Percentiles rank a stretch among this genome's conserved stretches.
These are phyloP conservation scores for Stephania cephalantha DNA, from an alignment of 164 flowering plant genomes.

Conservation along the genomic window DNA sequence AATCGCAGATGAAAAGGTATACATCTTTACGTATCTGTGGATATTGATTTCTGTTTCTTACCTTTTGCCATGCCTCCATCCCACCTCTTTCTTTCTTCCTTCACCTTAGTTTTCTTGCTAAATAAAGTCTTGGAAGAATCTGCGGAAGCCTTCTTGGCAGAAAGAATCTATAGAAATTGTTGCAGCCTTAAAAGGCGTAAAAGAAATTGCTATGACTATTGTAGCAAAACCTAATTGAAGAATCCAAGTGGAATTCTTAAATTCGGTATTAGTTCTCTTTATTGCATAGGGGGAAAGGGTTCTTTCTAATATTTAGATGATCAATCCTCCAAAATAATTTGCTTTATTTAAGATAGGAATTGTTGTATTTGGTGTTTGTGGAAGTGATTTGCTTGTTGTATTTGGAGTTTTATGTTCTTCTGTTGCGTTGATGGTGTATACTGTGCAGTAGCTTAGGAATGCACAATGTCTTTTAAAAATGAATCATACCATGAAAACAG, in stretches of 20 bases:
- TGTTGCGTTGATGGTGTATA: not conserved
- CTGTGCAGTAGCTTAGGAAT: not conserved
- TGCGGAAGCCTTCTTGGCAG: not conserved
- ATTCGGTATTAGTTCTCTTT: too few species aligned
- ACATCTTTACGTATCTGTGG: conserved; percentile 7
- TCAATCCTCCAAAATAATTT: too few species aligned
- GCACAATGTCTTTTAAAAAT: not conserved
- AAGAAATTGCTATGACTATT: too few species aligned
- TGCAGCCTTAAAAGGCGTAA: too few species aligned
- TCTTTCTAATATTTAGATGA: too few species aligned
- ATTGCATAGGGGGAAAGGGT: too few species aligned
- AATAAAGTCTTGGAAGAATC: not conserved
- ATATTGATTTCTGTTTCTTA: not conserved
- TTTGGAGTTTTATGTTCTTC: not conserved
- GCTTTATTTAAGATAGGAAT: too few species aligned
- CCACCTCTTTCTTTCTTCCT: not conserved
- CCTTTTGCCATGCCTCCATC: not conserved
- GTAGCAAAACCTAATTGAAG: too few species aligned
- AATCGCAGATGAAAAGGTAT: conserved; percentile 88
- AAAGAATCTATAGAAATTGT: not conserved
- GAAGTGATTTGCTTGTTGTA: not conserved
- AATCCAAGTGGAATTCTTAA: too few species aligned
- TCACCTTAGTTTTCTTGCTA: not conserved
- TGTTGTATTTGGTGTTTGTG: not conserved
- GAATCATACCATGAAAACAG: not conserved